Percentiles rank a stretch among this genome's conserved stretches.
phyloP scores from a whole-genome alignment of 441 rosid species.

The Populus hybrid region DNA sequence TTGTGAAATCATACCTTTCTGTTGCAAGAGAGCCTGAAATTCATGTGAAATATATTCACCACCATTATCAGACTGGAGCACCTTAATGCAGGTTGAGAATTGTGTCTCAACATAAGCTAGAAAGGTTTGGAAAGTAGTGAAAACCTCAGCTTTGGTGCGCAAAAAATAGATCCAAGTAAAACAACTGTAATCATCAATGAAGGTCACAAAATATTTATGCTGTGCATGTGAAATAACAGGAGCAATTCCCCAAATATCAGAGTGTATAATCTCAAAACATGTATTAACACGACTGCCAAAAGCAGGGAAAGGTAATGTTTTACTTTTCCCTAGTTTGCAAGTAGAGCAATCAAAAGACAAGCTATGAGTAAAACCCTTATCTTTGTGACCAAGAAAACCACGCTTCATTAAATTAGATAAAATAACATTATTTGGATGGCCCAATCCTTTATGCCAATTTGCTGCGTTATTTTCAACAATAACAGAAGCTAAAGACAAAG shows the following conservation, averaged over 20 bases:
- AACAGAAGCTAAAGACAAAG: not conserved
- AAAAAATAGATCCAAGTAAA: too few relatives aligned
- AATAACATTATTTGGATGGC: not conserved
- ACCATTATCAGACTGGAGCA: too few relatives aligned
- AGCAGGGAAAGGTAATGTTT: not conserved
- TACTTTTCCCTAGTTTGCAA: constrained; percentile 8
- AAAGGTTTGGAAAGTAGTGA: not conserved
- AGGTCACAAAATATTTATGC: not conserved
- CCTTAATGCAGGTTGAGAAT: too few relatives aligned
- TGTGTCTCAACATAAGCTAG: not conserved
- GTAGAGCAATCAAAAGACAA: constrained; percentile 3
- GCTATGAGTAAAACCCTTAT: not conserved
- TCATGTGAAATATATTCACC: too few relatives aligned
- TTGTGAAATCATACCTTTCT: not conserved
- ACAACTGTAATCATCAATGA: not conserved
- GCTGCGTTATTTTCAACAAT: not conserved
- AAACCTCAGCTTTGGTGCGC: not conserved
- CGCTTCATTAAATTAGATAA: not conserved
- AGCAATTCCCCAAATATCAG: too few relatives aligned
- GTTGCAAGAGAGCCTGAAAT: not conserved
- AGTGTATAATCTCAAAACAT: not conserved
- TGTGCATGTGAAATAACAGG: not conserved
- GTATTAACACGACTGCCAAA: not conserved
- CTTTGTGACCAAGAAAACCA: not conserved
- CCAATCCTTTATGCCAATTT: not conserved